phyloP scores from a whole-genome alignment of 169 alveolate species.

The Plasmodium fragile region DNA sequence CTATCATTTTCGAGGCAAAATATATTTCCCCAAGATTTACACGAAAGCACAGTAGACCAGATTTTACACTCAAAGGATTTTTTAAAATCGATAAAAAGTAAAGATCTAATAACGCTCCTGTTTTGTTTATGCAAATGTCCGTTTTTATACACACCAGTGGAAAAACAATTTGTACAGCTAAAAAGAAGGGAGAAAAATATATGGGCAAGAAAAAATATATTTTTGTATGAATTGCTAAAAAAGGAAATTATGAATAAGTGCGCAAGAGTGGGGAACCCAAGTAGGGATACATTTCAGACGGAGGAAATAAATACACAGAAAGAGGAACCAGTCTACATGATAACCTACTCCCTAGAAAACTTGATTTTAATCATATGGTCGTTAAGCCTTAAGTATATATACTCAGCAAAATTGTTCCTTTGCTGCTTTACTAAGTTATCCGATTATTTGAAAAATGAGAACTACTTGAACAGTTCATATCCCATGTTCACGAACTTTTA shows the following conservation, averaged over 20 bases:
- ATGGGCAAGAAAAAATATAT: slow-evolving; percentile 27
- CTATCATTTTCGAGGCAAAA: slow-evolving; percentile 61
- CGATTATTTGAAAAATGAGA: background rate
- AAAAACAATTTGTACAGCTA: background rate
- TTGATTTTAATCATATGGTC: slow-evolving; percentile 58
- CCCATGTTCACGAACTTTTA: slow-evolving; percentile 58
- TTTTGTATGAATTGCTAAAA: slow-evolving; percentile 68
- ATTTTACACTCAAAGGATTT: slow-evolving; percentile 16
- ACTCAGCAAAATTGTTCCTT: slow-evolving; percentile 65
- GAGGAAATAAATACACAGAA: background rate
- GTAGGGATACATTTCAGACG: background rate
- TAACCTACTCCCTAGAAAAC: slow-evolving; percentile 18
- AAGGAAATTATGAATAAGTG: slow-evolving; percentile 53
- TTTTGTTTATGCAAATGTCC: slow-evolving; percentile 69
- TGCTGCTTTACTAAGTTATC: slow-evolving; percentile 30
- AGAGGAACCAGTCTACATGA: background rate
- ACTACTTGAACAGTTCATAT: slow-evolving; percentile 1
- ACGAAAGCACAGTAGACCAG: slow-evolving; percentile 22
- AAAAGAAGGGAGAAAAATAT: background rate
- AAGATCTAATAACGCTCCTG: slow-evolving; percentile 42
- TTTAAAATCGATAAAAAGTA: slow-evolving; percentile 20
- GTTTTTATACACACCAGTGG: slow-evolving; percentile 2
- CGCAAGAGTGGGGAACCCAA: background rate
- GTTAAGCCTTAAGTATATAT: slow-evolving; percentile 56
- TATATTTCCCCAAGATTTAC: slow-evolving; percentile 58